These are phyloP conservation scores for Tuber brumale DNA, from an alignment of 495 filamentous ascomycete genomes.

Conservation along the genomic window DNA sequence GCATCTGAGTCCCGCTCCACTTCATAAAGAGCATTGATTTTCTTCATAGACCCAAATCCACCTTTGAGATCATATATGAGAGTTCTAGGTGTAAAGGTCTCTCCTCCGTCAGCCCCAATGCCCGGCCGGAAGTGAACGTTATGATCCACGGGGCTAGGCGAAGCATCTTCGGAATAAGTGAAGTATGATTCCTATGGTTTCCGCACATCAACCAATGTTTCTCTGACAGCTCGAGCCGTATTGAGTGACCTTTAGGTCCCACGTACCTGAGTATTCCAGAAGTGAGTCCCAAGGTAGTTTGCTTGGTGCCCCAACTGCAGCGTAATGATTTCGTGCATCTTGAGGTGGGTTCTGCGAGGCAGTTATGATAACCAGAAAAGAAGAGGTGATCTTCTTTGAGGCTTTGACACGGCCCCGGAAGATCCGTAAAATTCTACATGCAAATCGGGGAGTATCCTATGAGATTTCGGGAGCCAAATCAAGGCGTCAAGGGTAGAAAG, in stretches of 20 bases:
- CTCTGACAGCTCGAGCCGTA: neutral
- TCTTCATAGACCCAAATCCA: constrained; percentile 78
- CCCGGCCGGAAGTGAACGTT: constrained; percentile 87
- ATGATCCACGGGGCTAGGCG: constrained; percentile 72
- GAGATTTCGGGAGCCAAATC: constrained; percentile 4
- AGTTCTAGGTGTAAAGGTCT: constrained; percentile 86
- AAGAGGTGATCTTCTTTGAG: neutral
- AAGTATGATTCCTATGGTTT: constrained; percentile 86
- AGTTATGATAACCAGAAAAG: neutral
- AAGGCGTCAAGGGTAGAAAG: constrained; percentile 7
- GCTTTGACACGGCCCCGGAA: neutral
- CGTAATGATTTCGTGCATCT: constrained; percentile 94
- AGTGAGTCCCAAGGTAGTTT: constrained; percentile 95
- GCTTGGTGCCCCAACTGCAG: constrained; percentile 85
- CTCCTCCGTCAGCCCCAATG: constrained; percentile 70
- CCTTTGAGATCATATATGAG: constrained; percentile 90
- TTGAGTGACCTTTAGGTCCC: neutral
- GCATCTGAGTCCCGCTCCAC: constrained; percentile 50
- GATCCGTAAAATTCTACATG: neutral
- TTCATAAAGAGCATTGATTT: constrained; percentile 85
- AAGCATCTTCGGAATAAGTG: constrained; percentile 65
- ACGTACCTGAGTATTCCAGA: constrained; percentile 87
- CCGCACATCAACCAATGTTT: neutral
- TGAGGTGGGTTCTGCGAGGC: constrained; percentile 8
- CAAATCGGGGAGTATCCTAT: neutral